These are phyloP conservation scores for Discostella pseudostelligera DNA, from an alignment of 108 stramenopile genomes.

Conservation along the genomic window DNA sequence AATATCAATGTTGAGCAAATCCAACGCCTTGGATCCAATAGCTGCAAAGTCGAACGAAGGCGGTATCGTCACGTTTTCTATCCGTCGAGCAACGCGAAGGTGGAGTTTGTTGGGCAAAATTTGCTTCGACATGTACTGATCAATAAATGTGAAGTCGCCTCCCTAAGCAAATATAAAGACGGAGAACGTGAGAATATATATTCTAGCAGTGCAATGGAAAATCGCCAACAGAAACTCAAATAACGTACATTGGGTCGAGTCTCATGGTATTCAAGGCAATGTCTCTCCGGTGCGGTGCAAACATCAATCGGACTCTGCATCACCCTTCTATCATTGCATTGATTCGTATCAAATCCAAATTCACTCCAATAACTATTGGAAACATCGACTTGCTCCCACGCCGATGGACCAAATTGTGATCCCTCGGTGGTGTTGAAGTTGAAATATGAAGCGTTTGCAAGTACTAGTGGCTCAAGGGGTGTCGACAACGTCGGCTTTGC, in stretches of 20 bases:
- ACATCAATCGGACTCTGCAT: slow-evolving; percentile 40
- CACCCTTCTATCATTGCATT: slow-evolving; percentile 12
- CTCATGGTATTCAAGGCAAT: slow-evolving; percentile 28
- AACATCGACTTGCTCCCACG: slow-evolving; percentile 18
- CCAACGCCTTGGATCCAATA: slow-evolving; percentile 45
- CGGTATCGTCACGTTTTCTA: not conserved
- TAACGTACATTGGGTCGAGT: slow-evolving; percentile 19
- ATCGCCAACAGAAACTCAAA: too few species aligned
- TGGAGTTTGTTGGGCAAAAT: slow-evolving; percentile 40
- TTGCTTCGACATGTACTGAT: slow-evolving; percentile 30
- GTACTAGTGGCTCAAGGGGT: too few species aligned
- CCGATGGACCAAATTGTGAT: slow-evolving; percentile 18
- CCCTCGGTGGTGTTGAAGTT: slow-evolving; percentile 26
- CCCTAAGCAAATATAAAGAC: not conserved
- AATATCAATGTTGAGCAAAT: slow-evolving; percentile 50
- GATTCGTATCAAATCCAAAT: slow-evolving; percentile 24
- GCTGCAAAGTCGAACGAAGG: slow-evolving; percentile 58
- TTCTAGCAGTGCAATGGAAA: too few species aligned
- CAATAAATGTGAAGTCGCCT: slow-evolving; percentile 27
- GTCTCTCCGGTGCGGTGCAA: slow-evolving; percentile 14
- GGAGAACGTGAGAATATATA: not conserved
- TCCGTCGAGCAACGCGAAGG: slow-evolving; percentile 15
- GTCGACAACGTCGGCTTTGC: too few species aligned
- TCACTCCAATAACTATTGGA: slow-evolving; percentile 19
- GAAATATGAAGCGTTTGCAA: slow-evolving; percentile 12